phyloP scores from a whole-genome alignment of 2,329 filamentous ascomycete genomes.

The Trichoderma citrinoviride region DNA sequence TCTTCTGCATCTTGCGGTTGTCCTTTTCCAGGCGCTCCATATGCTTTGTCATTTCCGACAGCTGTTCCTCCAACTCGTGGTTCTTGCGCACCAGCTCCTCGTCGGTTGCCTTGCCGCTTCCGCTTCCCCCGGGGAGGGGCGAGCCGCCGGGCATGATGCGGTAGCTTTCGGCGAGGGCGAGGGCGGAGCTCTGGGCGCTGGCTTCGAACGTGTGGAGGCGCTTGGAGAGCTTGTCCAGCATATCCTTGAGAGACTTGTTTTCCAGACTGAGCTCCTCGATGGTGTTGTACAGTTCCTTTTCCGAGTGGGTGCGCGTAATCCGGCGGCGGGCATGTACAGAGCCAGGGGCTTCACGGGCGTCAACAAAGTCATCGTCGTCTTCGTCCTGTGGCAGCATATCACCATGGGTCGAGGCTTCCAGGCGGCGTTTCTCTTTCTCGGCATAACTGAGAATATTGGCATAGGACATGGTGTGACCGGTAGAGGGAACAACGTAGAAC shows the following conservation, averaged over 20 bases:
- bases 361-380: slow-evolving; percentile 83
- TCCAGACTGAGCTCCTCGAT: slow-evolving; percentile 86
- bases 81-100: slow-evolving; percentile 46
- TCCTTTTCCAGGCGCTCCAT: slow-evolving; percentile 65
- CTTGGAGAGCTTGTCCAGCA: slow-evolving; percentile 81
- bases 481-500: slow-evolving; percentile 93
- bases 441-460: slow-evolving; percentile 78
- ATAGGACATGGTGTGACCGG: slow-evolving; percentile 88
- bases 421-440: slow-evolving; percentile 62
- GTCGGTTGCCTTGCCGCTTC: slow-evolving; percentile 32
- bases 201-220: slow-evolving; percentile 92
- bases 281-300: slow-evolving; percentile 59
- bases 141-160: slow-evolving; percentile 59
- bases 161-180: slow-evolving; percentile 82
- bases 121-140: slow-evolving; percentile 37
- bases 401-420: slow-evolving; percentile 50
- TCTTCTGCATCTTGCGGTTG: slow-evolving; percentile 54
- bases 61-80: slow-evolving; percentile 65
- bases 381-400: slow-evolving; percentile 48
- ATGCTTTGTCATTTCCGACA: slow-evolving; percentile 56
- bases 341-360: slow-evolving; percentile 68
- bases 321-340: slow-evolving; percentile 43
- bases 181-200: slow-evolving; percentile 81
- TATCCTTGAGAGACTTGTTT: slow-evolving; percentile 79
- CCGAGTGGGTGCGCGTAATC: slow-evolving; percentile 41